Conservation (phyloP, 2,329 filamentous ascomycete genomes). For the Boeremia lycopersici region DNA sequence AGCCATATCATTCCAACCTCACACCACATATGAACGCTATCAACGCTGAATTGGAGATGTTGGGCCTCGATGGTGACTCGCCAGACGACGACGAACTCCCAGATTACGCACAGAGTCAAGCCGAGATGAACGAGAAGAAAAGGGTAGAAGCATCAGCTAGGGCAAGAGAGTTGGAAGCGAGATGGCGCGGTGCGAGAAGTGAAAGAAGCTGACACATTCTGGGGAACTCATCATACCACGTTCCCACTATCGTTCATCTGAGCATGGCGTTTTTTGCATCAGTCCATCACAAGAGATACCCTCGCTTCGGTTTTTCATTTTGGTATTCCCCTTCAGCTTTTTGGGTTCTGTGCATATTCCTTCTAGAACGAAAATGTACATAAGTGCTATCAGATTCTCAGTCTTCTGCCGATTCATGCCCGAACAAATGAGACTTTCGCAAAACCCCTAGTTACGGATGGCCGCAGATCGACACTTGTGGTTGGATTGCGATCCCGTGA, state of each 20-base stretch:
- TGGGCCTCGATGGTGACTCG: conserved; percentile 40
- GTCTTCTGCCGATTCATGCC: not conserved
- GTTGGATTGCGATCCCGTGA: too few species aligned
- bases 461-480: too few species aligned
- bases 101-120: conserved; percentile 56
- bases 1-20: conserved; percentile 22
- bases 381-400: not conserved
- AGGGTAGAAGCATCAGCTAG: conserved; percentile 50
- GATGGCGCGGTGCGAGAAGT: conserved; percentile 44
- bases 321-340: not conserved
- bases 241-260: not conserved
- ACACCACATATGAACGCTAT: conserved; percentile 31
- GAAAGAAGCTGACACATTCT: conserved; percentile 4
- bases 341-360: not conserved
- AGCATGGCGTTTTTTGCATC: not conserved
- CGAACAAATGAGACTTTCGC: too few species aligned
- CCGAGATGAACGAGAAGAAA: conserved; percentile 50
- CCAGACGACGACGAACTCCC: conserved; percentile 50
- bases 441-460: not conserved
- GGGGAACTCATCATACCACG: not conserved
- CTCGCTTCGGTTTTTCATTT: conserved; percentile 2
- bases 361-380: not conserved
- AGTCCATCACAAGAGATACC: conserved; percentile 4
- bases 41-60: conserved; percentile 39
- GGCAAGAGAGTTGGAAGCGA: conserved; percentile 52